phyloP scores from a whole-genome alignment of 2,329 filamentous ascomycete genomes.

The Didymella segeticola region DNA sequence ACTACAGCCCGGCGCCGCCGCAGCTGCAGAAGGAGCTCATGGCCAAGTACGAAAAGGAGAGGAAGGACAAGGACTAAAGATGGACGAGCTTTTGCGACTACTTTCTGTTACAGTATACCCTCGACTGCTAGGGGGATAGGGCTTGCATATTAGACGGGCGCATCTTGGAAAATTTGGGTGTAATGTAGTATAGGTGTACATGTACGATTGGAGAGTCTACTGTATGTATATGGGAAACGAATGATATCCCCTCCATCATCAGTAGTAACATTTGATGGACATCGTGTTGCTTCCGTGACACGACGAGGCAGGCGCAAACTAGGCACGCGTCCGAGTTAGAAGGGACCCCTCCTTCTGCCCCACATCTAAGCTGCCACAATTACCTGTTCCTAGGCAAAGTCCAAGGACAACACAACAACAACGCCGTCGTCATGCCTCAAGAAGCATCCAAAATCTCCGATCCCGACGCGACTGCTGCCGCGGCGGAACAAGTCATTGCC shows the following conservation, averaged over 20 bases:
- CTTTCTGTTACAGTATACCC: constrained; percentile 7
- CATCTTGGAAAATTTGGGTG: constrained; percentile 18
- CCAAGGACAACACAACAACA: constrained; percentile 14
- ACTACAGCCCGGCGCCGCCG: constrained; percentile 85
- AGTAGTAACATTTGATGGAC: not conserved
- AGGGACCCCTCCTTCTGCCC: constrained; percentile 13
- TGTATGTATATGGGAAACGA: constrained; percentile 6
- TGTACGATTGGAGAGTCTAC: constrained; percentile 22
- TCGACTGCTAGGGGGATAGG: constrained; percentile 9
- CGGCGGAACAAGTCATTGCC: constrained; percentile 51
- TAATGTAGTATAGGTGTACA: constrained; percentile 25
- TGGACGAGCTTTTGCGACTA: not conserved
- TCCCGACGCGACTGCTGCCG: constrained; percentile 57
- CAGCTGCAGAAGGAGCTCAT: constrained; percentile 85
- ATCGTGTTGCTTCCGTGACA: not conserved
- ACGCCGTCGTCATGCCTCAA: constrained; percentile 39
- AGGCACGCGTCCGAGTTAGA: constrained; percentile 1
- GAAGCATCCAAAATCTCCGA: constrained; percentile 70
- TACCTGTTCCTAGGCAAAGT: constrained; percentile 16
- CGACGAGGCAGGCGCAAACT: constrained; percentile 1
- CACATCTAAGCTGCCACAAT: constrained; percentile 15
- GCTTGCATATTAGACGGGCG: constrained; percentile 32
- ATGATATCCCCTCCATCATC: constrained; percentile 24
- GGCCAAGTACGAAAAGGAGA: constrained; percentile 70
- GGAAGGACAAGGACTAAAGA: constrained; percentile 69